Base-by-base conservation (phyloP, 1,139 yeast species). In the Kluyveromyces sp. region DNA sequence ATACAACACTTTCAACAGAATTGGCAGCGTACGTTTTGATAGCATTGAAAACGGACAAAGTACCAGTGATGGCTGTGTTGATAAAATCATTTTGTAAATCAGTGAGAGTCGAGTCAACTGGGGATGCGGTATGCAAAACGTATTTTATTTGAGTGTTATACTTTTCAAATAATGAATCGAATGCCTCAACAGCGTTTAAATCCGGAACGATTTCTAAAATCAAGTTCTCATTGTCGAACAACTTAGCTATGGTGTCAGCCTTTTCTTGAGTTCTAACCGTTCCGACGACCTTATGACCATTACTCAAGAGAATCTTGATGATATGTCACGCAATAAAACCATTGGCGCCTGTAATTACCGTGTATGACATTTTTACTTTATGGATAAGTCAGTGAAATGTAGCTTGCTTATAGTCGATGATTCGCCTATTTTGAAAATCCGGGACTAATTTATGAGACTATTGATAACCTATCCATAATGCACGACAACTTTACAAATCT, bases 51-150 rank as follows among this genome's bases (percentile, higher is more conserved):
- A 75, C 63, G 50, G 69, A 68, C 42, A 59, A 59, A 4, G 82
- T 76, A 27, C 83, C 83, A 42, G 70, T 59, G 34, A 77, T 65
- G 2, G 83, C 83, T 1, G 82, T 81, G 10, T 61, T 61, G 45
- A 75, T 58, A 63, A 27, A 71, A 72, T 42, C 74, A 72, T 40
- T 67, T 63, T 26, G 59, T 41, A 47, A 42, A 27, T 49, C 67
- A 64, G 47, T 67, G 55, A 43, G 59, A 52, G 47, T 68, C 68
- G 43, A 57, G 62, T 30, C 61, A 49, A 57, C 73, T 68, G 25
- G 83, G 3, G 41, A 38, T 3, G 83, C 83, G 2, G 79, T 77
- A 63, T 81, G 88, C 30, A 80, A 56, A 41, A 81, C 78, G 36
- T 69, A 71, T 7, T 73, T 71, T 47, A 78, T 70, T 34, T 74